A percentile compares a stretch with the other conserved stretches of the same genome.
These are phyloP conservation scores for Dactylellina haptotyla DNA, from an alignment of 2,329 filamentous ascomycete genomes.

Conservation along the genomic window DNA sequence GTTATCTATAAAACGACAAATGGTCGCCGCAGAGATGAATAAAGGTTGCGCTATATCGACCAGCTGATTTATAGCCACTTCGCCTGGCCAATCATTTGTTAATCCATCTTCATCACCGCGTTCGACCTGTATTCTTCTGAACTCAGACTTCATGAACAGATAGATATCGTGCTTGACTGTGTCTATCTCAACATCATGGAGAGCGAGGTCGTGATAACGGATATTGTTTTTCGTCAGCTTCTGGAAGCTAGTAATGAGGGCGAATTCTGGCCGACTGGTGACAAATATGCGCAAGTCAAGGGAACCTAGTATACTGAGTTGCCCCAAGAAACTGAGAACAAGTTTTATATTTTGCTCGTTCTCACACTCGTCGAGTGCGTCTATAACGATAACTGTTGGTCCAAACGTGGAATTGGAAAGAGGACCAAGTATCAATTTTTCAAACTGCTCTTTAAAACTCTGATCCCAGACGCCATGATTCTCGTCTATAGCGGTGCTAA, in stretches of 20 bases:
- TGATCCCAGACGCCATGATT: slow-evolving; percentile 55
- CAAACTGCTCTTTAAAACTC: slow-evolving; percentile 36
- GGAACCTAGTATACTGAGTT: slow-evolving; percentile 4
- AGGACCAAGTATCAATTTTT: slow-evolving; percentile 22
- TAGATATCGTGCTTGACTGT: slow-evolving; percentile 14
- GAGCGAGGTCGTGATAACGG: slow-evolving; percentile 1
- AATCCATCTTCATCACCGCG: background rate
- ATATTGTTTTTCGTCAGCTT: slow-evolving; percentile 15
- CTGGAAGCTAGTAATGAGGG: background rate
- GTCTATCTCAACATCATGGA: slow-evolving; percentile 10
- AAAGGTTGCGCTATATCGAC: slow-evolving; percentile 11
- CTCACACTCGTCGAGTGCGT: slow-evolving; percentile 44
- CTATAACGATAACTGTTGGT: slow-evolving; percentile 27
- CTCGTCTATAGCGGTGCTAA: slow-evolving; percentile 59
- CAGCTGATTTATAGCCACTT: slow-evolving; percentile 4
- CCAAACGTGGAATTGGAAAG: background rate
- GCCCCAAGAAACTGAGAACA: slow-evolving; percentile 24
- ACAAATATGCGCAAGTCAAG: slow-evolving; percentile 22
- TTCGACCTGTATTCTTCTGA: slow-evolving; percentile 2
- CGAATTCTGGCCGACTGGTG: slow-evolving; percentile 24
- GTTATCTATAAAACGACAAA: slow-evolving; percentile 25
- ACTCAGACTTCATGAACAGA: slow-evolving; percentile 3
- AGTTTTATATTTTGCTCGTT: slow-evolving; percentile 8
- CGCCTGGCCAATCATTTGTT: background rate
- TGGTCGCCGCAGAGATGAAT: slow-evolving; percentile 38